These are phyloP conservation scores for Escovopsis weberi DNA, from an alignment of 2,329 filamentous ascomycete genomes.

Conservation along the genomic window DNA sequence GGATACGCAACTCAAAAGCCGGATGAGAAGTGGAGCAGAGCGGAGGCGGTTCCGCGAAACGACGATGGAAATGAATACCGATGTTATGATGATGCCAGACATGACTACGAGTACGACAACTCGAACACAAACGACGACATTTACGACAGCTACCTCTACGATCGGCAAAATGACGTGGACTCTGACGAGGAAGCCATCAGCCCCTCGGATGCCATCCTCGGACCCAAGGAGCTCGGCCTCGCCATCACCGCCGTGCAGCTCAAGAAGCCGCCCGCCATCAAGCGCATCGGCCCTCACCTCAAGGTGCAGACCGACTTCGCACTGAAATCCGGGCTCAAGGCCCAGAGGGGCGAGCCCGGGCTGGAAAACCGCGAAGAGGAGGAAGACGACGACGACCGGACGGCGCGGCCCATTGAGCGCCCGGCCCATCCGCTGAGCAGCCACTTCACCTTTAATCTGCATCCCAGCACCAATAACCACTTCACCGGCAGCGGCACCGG, in stretches of 20 bases:
- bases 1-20: no score
- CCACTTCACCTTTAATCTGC: constrained; percentile 24
- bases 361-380: constrained; percentile 11
- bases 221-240: constrained; percentile 10
- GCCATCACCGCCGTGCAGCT: constrained; percentile 12
- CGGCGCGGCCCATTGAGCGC: constrained; percentile 22
- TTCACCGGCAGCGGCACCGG: no score
- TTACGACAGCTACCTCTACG: constrained; percentile 10
- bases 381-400: constrained; percentile 23
- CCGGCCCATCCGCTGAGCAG: constrained; percentile 15
- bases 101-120: not conserved
- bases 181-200: constrained; percentile 9
- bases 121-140: not conserved
- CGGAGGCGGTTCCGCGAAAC: no score
- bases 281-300: constrained; percentile 14
- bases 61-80: no score
- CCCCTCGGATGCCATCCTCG: constrained; percentile 4
- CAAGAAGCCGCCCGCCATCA: constrained; percentile 13
- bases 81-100: no score
- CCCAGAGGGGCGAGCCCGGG: constrained; percentile 1
- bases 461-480: no score
- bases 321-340: constrained; percentile 3
- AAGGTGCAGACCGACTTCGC: constrained; percentile 32
- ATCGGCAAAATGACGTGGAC: constrained; percentile 1
- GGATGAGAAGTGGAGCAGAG: no score